phyloP scores from a whole-genome alignment of 306 rosid genomes.

The Lablab purpureus region DNA sequence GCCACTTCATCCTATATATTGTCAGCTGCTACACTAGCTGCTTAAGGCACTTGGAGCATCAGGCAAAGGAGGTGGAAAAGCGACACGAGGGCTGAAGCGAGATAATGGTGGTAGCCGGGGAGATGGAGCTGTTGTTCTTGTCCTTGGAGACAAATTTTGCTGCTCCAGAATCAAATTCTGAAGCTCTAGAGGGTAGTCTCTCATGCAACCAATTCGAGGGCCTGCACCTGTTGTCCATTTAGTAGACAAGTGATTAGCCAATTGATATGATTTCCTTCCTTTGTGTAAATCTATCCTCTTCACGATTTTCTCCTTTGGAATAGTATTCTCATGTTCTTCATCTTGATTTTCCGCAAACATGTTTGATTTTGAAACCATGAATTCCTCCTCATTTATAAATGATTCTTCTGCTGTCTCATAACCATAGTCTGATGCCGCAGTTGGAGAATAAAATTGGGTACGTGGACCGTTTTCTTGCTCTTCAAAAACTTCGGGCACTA shows the following conservation, averaged over 20 bases:
- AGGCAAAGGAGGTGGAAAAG: conserved; percentile 38
- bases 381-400: conserved; percentile 67
- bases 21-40: background rate
- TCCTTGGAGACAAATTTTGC: conserved; percentile 76
- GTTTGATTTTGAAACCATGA: conserved; percentile 75
- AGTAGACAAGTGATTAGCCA: conserved; percentile 66
- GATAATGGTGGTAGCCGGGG: conserved; percentile 40
- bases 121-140: conserved; percentile 38
- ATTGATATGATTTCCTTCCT: conserved; percentile 75
- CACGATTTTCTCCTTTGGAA: conserved; percentile 71
- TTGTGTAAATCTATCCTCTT: conserved; percentile 75
- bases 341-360: conserved; percentile 62
- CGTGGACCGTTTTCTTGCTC: conserved; percentile 38
- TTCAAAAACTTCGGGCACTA: conserved; percentile 42
- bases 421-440: conserved; percentile 54
- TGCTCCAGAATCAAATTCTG: conserved; percentile 70
- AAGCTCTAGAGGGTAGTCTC: conserved; percentile 88
- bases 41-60: conserved; percentile 20
- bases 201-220: conserved; percentile 90
- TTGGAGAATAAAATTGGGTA: conserved; percentile 39
- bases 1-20: conserved; percentile 25
- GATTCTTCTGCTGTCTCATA: conserved; percentile 91
- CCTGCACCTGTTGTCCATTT: conserved; percentile 90
- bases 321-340: conserved; percentile 52
- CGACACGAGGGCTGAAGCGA: conserved; percentile 50